Base-by-base conservation (phyloP, 2,329 filamentous ascomycete genomes). In the Colletotrichum chlorophyti region DNA sequence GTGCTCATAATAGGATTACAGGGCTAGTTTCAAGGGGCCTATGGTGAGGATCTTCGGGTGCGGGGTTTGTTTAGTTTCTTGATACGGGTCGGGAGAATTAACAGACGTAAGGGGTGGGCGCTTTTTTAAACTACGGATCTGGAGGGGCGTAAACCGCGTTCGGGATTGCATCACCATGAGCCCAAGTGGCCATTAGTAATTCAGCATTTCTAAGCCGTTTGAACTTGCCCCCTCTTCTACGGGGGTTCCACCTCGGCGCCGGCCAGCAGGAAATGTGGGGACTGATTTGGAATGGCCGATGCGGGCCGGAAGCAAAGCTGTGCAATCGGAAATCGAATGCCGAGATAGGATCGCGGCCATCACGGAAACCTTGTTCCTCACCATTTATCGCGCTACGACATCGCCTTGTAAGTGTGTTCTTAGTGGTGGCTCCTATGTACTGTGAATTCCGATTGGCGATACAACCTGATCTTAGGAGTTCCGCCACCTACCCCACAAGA, bases 191-290 rank as follows among this genome's bases (percentile, higher is more conserved):
- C 34, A 47, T 58, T 53, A 47, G 54, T 58, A 40, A 58, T 27
- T 32, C 48, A n/a, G 38, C 10, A 58, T 58, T 58, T 58, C 54
- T 58, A 58, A 58, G 34, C 54, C 47, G n/a, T 10, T 15, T 29
- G 14, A 26, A n/a, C n/a, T n/a, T n/a, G n/a, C n/a, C n/a, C n/a
- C n/a, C n/a, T n/a, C n/a, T n/a, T n/a, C n/a, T n/a, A n/a, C n/a
- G n/a, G 34, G 54, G 7, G 35, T 34, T 41, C 49, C 54, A 58
- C 34, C 9, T 4, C 34, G 40, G 54, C 17, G 26, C 34, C n/a
- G n/a, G n/a, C 29, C 54, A 34, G 49, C 34, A 27, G 19, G 32
- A 10, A 31, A 19, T 38, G 38, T 31, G 31, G 38, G 31, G n/a
- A 9, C 14, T 58, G 49, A 47, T 58, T 47, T 53, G 14, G 17